These are phyloP conservation scores for Cordyceps farinosa DNA, from an alignment of 2,329 filamentous ascomycete species.

Conservation along the genomic window DNA sequence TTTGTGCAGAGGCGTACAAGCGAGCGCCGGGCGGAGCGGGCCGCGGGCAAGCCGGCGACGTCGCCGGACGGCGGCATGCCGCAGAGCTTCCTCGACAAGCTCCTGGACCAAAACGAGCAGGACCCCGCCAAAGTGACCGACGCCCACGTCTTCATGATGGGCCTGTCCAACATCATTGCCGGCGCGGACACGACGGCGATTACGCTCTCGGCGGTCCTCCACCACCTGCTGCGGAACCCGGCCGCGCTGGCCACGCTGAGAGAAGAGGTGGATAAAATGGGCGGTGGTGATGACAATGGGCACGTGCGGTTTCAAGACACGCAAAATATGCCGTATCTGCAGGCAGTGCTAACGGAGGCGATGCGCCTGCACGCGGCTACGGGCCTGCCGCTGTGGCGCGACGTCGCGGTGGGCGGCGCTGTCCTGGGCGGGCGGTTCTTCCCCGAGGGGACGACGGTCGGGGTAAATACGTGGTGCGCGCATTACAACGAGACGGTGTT, in stretches of 20 bases:
- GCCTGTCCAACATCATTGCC: slow-evolving; percentile 34
- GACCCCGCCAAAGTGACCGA: slow-evolving; percentile 40
- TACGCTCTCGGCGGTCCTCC: slow-evolving; percentile 42
- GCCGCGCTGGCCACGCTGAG: slow-evolving; percentile 23
- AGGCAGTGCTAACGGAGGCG: slow-evolving; percentile 52
- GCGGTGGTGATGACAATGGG: slow-evolving; percentile 14
- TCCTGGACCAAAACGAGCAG: slow-evolving; percentile 36
- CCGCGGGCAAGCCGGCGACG: slow-evolving; percentile 10
- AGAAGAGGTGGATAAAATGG: slow-evolving; percentile 24
- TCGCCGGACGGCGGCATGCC: slow-evolving; percentile 12
- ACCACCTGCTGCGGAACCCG: slow-evolving; percentile 38
- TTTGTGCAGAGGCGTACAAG: slow-evolving; percentile 31
- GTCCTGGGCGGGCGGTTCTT: slow-evolving; percentile 35
- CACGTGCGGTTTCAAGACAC: slow-evolving; percentile 34
- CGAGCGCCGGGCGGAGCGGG: slow-evolving; percentile 19
- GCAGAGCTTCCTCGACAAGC: slow-evolving; percentile 23
- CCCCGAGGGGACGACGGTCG: slow-evolving; percentile 32
- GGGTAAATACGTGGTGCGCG: slow-evolving; percentile 36
- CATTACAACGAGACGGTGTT: slow-evolving; percentile 33
- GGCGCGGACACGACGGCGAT: slow-evolving; percentile 47
- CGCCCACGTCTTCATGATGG: slow-evolving; percentile 30
- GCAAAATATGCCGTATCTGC: slow-evolving; percentile 46
- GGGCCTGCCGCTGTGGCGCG: slow-evolving; percentile 46
- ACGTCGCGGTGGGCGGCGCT: slow-evolving; percentile 43
- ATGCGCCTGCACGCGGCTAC: slow-evolving; percentile 48